Percentiles rank a stretch among this genome's conserved stretches.
Evolutionary conservation across 2,329 filamentous ascomycete genomes (phyloP).

Genomic region (Cadophora malorum): DNA sequence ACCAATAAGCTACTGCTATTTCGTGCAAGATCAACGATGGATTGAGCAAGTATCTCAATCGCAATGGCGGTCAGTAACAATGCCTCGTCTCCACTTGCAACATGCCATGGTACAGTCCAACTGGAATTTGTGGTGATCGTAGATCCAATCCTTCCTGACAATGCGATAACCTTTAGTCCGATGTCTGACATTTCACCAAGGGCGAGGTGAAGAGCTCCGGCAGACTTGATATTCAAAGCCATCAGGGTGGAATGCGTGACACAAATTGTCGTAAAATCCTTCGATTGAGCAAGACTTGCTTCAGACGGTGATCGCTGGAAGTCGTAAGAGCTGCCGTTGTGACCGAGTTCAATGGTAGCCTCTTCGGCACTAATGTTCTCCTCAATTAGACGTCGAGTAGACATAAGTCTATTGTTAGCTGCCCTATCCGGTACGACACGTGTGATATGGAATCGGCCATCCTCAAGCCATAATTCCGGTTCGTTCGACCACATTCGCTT

Average conservation of each 20-base stretch:
- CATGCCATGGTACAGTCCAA: constrained; percentile 23
- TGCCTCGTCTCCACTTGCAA: constrained; percentile 12
- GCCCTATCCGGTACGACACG: constrained; percentile 25
- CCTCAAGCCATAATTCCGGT: constrained; percentile 30
- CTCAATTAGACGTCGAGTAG: constrained; percentile 26
- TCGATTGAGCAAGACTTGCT: not conserved
- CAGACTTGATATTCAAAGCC: constrained; percentile 10
- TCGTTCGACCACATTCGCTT: constrained; percentile 31
- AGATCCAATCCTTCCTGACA: constrained; percentile 16
- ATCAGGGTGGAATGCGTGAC: constrained; percentile 24
- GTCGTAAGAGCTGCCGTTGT: constrained; percentile 16
- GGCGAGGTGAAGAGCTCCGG: constrained; percentile 14
- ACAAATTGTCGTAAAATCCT: constrained; percentile 8
- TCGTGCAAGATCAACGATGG: not conserved
- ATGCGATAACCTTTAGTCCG: constrained; percentile 19
- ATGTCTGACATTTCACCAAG: not conserved
- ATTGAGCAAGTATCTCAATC: constrained; percentile 17
- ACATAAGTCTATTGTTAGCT: constrained; percentile 31
- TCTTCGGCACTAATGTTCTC: constrained; percentile 21
- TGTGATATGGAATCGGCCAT: constrained; percentile 28
- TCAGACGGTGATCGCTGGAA: not conserved
- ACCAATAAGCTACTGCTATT: constrained; percentile 13
- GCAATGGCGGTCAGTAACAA: constrained; percentile 16
- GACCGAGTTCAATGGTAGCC: constrained; percentile 7
- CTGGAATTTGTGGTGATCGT: not conserved